A percentile compares a stretch with the other conserved stretches of the same genome.
Conservation (phyloP, 345 rosid genomes). For the Gossypioides kirkii region DNA sequence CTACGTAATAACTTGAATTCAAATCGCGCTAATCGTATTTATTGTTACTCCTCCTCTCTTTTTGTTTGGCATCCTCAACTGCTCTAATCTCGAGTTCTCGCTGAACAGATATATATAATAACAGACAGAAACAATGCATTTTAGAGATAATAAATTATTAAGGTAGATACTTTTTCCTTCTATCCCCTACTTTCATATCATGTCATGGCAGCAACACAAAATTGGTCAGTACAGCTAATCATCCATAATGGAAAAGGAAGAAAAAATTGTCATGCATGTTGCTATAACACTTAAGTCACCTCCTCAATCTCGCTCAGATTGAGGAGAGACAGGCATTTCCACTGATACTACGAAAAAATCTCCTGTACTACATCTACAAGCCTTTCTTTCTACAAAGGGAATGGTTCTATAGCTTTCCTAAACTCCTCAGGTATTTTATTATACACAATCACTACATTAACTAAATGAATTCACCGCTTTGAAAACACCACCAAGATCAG, state of each 20-base stretch:
- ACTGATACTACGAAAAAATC: background rate
- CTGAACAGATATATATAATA: too few species aligned
- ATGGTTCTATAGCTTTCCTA: slow-evolving; percentile 19
- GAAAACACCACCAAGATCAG: slow-evolving; percentile 69
- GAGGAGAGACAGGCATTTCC: slow-evolving; percentile 9
- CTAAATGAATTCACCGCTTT: slow-evolving; percentile 42
- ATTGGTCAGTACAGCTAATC: background rate
- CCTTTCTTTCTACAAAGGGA: slow-evolving; percentile 24
- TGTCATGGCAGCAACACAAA: background rate
- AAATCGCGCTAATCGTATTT: too few species aligned
- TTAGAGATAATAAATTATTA: too few species aligned
- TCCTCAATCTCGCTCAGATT: background rate
- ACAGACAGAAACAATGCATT: too few species aligned
- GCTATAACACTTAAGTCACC: background rate
- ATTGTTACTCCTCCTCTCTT: too few species aligned
- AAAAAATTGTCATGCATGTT: background rate
- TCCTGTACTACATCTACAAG: slow-evolving; percentile 3
- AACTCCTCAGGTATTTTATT: slow-evolving; percentile 14
- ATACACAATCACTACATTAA: slow-evolving; percentile 16
- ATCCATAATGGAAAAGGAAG: background rate
- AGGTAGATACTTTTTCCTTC: background rate
- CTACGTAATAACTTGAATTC: too few species aligned
- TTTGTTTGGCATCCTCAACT: too few species aligned
- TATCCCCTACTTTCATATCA: background rate
- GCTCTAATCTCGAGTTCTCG: too few species aligned